Conservation (phyloP, 164 flowering plant species). For the Nymphaea thermarum region DNA sequence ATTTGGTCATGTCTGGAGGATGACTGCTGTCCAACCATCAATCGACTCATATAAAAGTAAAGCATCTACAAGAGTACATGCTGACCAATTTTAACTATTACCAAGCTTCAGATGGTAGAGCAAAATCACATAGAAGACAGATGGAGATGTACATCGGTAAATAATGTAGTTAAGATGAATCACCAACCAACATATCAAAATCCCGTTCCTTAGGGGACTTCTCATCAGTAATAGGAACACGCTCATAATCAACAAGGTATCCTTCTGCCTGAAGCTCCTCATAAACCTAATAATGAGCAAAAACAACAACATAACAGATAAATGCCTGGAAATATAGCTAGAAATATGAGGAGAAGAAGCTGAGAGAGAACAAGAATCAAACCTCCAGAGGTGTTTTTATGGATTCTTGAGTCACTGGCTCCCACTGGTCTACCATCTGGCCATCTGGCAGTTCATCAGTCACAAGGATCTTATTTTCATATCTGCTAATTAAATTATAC, state of each 20-base stretch:
- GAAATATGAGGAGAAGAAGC: neutral
- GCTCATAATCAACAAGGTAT: conserved; percentile 82
- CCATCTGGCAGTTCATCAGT: conserved; percentile 98
- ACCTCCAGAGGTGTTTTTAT: conserved; percentile 91
- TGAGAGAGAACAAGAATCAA: conserved; percentile 3
- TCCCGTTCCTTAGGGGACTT: conserved; percentile 91
- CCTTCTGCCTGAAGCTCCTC: conserved; percentile 64
- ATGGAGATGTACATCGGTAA: neutral
- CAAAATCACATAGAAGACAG: neutral
- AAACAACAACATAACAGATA: neutral
- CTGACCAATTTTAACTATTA: no score
- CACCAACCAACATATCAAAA: conserved; percentile 80
- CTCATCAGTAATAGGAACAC: conserved; percentile 94
- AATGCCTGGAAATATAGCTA: neutral
- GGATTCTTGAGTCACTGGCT: conserved; percentile 66
- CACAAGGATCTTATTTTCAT: conserved; percentile 98
- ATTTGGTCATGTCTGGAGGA: no score
- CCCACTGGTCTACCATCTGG: conserved; percentile 99
- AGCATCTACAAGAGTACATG: no score
- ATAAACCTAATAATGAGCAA: conserved; percentile 44
- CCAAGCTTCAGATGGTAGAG: no score
- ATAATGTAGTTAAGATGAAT: neutral
- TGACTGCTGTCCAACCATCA: no score
- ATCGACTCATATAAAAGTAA: no score
- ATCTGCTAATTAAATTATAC: conserved; percentile 42